Conservation (phyloP, 2,329 filamentous ascomycete genomes). For the Coniella vitis region DNA sequence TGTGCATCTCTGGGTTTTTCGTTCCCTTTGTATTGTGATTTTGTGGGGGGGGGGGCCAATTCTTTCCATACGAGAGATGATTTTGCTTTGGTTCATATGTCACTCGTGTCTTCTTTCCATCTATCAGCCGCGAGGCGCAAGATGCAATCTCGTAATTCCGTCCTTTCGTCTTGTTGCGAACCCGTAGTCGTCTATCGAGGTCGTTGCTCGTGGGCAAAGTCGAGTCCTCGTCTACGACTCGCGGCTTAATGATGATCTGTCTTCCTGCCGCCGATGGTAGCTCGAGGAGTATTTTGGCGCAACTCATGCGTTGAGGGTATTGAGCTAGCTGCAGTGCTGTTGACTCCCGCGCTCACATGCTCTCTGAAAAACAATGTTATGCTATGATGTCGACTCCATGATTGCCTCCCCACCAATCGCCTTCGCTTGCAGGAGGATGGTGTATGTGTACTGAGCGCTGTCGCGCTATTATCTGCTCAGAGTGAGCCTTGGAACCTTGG, state of each 20-base stretch:
- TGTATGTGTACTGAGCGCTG: not conserved
- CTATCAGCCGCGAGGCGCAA: constrained; percentile 25
- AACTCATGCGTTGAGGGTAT: not conserved
- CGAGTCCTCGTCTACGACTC: too few species aligned
- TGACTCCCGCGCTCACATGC: constrained; percentile 17
- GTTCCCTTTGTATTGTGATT: too few species aligned
- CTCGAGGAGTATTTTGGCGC: too few species aligned
- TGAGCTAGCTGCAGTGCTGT: constrained; percentile 22
- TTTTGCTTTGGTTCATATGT: not conserved
- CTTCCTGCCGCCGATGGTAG: too few species aligned
- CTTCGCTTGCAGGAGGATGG: too few species aligned
- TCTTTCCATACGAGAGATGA: not conserved
- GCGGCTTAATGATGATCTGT: too few species aligned
- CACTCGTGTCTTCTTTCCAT: constrained; percentile 17
- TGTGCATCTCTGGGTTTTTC: not conserved
- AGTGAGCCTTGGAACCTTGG: too few species aligned
- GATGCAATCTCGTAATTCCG: constrained; percentile 22
- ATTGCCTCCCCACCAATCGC: constrained; percentile 3
- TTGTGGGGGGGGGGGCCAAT: too few species aligned
- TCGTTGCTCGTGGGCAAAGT: not conserved
- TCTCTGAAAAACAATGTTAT: not conserved
- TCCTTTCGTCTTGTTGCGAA: not conserved
- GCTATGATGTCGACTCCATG: not conserved
- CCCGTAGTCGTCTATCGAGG: too few species aligned
- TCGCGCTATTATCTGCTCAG: constrained; percentile 17